Conservation (phyloP, 495 filamentous ascomycete genomes). For the Hyaloscypha finlandica region DNA sequence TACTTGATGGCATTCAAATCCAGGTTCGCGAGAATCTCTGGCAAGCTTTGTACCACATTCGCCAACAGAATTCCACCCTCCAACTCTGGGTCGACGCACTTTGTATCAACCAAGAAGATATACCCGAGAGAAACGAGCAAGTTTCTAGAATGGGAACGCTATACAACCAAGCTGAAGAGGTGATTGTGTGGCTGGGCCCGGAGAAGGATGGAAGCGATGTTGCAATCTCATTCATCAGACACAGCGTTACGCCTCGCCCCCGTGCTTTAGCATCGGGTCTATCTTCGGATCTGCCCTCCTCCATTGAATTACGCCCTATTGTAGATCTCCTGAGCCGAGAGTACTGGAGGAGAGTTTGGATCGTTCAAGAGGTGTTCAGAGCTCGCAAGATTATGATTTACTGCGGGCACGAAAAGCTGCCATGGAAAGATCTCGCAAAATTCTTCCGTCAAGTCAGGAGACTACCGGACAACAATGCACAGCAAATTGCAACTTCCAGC, state of each 20-base stretch:
- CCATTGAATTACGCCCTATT: neutral
- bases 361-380: constrained; percentile 12
- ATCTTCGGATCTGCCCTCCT: neutral
- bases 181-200: constrained; percentile 35
- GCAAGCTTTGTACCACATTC: constrained; percentile 29
- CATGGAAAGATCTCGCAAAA: neutral
- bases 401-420: neutral
- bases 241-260: neutral
- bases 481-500: neutral
- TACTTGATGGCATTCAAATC: constrained; percentile 6
- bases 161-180: constrained; percentile 27
- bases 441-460: constrained; percentile 1
- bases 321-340: neutral
- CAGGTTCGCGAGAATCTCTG: constrained; percentile 30
- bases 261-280: neutral
- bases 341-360: constrained; percentile 7
- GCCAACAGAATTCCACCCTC: constrained; percentile 4
- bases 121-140: constrained; percentile 29
- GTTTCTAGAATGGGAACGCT: constrained; percentile 34
- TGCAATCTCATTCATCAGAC: constrained; percentile 23
- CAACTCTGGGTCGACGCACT: constrained; percentile 35
- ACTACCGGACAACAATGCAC: neutral
- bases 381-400: constrained; percentile 2
- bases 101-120: constrained; percentile 33
- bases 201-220: constrained; percentile 16